Conservation (phyloP, 257 asterid species). For the Solanum pinnatisectum region DNA sequence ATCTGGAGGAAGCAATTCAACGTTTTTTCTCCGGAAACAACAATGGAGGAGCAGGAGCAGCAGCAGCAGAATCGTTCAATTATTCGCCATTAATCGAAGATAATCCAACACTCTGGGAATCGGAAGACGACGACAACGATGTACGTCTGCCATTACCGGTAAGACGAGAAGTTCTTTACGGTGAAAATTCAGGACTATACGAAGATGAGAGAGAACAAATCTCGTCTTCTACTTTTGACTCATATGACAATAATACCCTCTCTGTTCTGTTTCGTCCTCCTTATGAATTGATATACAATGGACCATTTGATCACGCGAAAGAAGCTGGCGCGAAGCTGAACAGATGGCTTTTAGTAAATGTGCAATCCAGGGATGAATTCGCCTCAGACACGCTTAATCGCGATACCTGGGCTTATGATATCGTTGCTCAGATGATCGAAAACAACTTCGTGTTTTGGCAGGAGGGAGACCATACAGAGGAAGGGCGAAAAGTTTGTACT, state of each 20-base stretch:
- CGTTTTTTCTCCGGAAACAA: not conserved
- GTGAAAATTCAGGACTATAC: not conserved
- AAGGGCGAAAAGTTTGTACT: not conserved
- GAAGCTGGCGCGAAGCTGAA: not conserved
- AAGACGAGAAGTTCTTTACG: not conserved
- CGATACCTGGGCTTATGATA: not conserved
- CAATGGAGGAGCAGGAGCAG: not conserved
- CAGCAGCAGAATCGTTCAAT: not conserved
- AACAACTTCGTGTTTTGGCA: not conserved
- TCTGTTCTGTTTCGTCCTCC: not conserved
- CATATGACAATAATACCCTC: not conserved
- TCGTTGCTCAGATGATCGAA: not conserved
- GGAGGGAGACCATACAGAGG: not conserved
- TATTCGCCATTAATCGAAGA: not conserved
- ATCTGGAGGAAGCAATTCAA: not conserved
- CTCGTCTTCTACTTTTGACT: not conserved
- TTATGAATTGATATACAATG: not conserved
- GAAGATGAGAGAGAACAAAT: not conserved
- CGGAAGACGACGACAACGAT: not conserved
- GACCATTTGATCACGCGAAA: not conserved
- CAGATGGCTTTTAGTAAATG: not conserved
- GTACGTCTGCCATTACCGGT: not conserved
- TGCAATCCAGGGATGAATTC: not conserved
- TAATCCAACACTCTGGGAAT: not conserved
- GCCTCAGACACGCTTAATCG: not conserved